These are phyloP conservation scores for Annona squamosa DNA, from an alignment of 164 flowering plant genomes.

Conservation along the genomic window DNA sequence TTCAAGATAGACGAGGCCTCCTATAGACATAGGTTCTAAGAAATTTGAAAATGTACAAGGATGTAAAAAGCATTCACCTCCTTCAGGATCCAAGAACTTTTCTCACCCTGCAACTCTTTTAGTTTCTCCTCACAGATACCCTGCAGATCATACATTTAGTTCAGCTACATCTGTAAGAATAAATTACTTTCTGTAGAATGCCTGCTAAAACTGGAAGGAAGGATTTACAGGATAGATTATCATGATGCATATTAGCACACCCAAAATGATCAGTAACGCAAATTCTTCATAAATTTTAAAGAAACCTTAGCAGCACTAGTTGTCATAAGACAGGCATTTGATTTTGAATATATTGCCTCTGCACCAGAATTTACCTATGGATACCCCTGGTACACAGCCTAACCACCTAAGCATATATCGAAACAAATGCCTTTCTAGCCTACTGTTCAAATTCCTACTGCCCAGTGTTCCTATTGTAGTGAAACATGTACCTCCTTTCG, in stretches of 20 bases:
- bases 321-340: neutral
- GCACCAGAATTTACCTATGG: neutral
- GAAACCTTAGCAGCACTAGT: neutral
- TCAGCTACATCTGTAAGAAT: neutral
- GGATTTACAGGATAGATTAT: neutral
- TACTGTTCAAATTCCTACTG: neutral
- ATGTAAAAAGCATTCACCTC: slow-evolving; percentile 25
- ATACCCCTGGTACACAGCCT: slow-evolving; percentile 1
- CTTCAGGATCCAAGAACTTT: slow-evolving; percentile 23
- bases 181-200: neutral
- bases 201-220: neutral
- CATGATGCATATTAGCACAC: too few species aligned
- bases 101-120: slow-evolving; percentile 29
- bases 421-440: neutral
- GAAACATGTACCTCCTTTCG: slow-evolving; percentile 27
- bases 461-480: neutral
- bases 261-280: too few species aligned
- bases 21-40: too few species aligned
- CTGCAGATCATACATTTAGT: slow-evolving; percentile 23
- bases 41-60: neutral
- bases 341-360: neutral
- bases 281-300: too few species aligned
- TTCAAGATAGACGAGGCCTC: too few species aligned
- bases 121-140: slow-evolving; percentile 29
- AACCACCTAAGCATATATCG: neutral